A percentile compares a stretch with the other conserved stretches of the same genome.
Conservation (phyloP, 495 filamentous ascomycete genomes). For the Hyaloscypha finlandica region DNA sequence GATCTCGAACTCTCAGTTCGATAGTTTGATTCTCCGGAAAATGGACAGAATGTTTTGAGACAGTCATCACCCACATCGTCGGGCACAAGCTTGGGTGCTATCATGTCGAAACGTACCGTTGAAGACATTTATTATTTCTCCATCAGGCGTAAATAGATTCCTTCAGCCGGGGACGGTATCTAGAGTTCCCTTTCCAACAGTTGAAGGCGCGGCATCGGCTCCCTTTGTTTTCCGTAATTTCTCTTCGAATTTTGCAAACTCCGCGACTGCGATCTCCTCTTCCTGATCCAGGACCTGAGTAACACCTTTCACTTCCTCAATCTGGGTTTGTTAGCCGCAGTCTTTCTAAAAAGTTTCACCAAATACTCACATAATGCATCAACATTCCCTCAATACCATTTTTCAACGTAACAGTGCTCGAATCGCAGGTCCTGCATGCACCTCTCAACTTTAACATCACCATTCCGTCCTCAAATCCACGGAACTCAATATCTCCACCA, state of each 20-base stretch:
- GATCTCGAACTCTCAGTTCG: too few species aligned
- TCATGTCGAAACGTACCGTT: neutral
- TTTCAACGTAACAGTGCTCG: slow-evolving; percentile 90
- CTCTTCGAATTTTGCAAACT: slow-evolving; percentile 96
- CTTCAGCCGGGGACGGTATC: slow-evolving; percentile 58
- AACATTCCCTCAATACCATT: slow-evolving; percentile 98
- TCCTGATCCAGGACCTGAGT: slow-evolving; percentile 89
- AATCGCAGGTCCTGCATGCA: slow-evolving; percentile 93
- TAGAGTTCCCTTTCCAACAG: slow-evolving; percentile 64
- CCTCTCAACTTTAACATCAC: slow-evolving; percentile 87
- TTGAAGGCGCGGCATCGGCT: slow-evolving; percentile 50
- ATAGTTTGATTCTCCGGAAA: too few species aligned
- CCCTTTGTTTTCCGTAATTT: slow-evolving; percentile 80
- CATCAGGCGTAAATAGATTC: neutral
- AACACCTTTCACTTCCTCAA: slow-evolving; percentile 94
- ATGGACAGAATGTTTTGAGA: too few species aligned
- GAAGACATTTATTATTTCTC: neutral
- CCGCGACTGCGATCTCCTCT: slow-evolving; percentile 84
- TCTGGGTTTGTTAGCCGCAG: slow-evolving; percentile 50
- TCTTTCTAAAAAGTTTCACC: neutral
- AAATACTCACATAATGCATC: slow-evolving; percentile 64
- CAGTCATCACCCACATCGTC: too few species aligned
- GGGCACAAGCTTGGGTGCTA: too few species aligned
- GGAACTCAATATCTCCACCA: slow-evolving; percentile 93
- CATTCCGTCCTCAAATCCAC: slow-evolving; percentile 83